Evolutionary conservation across 371 early-diverging fungal species (phyloP).

Genomic region (Lichtheimia ramosa): DNA sequence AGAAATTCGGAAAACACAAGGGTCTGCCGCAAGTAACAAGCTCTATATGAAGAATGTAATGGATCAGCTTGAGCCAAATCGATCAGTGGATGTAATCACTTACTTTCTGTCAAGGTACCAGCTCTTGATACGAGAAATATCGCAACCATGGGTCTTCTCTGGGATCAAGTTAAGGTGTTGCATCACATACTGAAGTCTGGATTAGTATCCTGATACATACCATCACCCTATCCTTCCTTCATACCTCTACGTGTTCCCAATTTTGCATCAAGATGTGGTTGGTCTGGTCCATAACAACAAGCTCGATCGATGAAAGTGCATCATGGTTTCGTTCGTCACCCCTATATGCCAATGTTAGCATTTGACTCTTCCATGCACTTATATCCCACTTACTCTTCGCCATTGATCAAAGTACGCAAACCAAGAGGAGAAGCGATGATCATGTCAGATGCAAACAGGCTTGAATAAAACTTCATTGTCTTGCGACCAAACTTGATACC

Average conservation of each 20-base stretch:
- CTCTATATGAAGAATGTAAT: conserved; percentile 32
- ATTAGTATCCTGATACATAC: not conserved
- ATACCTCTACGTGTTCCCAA: conserved; percentile 90
- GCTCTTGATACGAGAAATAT: conserved; percentile 89
- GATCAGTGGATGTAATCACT: conserved; percentile 6
- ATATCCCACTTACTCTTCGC: conserved; percentile 58
- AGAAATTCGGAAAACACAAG: conserved; percentile 76
- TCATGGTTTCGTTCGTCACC: conserved; percentile 90
- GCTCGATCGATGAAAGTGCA: conserved; percentile 90
- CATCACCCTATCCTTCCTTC: not conserved
- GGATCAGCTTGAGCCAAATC: not conserved
- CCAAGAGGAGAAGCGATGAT: conserved; percentile 94
- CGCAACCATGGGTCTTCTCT: conserved; percentile 84
- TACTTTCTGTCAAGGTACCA: conserved; percentile 85
- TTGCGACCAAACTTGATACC: conserved; percentile 88
- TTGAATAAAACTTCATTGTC: conserved; percentile 82
- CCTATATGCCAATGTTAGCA: conserved; percentile 26
- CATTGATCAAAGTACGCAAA: conserved; percentile 82
- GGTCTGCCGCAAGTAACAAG: conserved; percentile 87
- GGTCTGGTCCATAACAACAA: conserved; percentile 85
- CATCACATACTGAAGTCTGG: conserved; percentile 60
- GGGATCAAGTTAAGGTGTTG: conserved; percentile 85
- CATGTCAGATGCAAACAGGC: conserved; percentile 90
- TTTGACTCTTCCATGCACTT: not conserved
- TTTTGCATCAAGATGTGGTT: conserved; percentile 95